Evolutionary conservation across 768 basidiomycete genomes (phyloP).

Genomic region (Termitomyces sp.): DNA sequence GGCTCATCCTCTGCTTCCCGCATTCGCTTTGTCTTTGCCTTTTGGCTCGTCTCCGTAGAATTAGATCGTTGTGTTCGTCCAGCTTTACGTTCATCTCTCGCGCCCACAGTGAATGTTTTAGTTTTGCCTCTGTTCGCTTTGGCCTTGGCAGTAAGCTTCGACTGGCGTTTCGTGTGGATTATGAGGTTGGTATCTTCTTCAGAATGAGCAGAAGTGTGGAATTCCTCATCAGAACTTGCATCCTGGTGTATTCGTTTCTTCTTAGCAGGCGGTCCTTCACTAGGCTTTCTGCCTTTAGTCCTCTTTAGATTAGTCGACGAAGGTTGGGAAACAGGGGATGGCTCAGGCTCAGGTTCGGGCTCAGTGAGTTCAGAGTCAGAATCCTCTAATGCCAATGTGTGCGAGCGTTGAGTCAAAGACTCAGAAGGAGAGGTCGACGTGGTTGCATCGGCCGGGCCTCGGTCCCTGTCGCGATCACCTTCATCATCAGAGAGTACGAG

Average conservation of each 20-base stretch:
- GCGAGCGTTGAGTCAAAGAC: constrained; percentile 1
- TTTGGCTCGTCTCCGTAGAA: constrained; percentile 13
- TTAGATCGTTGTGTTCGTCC: constrained; percentile 36
- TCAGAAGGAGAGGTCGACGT: constrained; percentile 3
- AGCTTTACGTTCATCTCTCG: constrained; percentile 25
- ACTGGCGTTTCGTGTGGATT: constrained; percentile 5
- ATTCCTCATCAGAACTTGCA: constrained; percentile 20
- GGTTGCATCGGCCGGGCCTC: not conserved
- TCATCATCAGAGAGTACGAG: constrained; percentile 20
- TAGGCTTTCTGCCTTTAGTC: constrained; percentile 2
- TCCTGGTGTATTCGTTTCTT: constrained; percentile 17
- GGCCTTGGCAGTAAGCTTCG: constrained; percentile 20
- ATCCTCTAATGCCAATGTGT: constrained; percentile 4
- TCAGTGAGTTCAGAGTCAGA: constrained; percentile 8
- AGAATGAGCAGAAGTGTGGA: constrained; percentile 5
- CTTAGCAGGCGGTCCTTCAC: constrained; percentile 9
- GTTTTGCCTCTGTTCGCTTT: constrained; percentile 15
- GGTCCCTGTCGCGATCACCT: constrained; percentile 20
- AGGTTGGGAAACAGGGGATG: not conserved
- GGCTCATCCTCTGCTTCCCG: constrained; percentile 28
- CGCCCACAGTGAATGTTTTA: constrained; percentile 3
- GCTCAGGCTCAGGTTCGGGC: constrained; percentile 4
- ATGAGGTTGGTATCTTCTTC: constrained; percentile 6
- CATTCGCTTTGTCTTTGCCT: constrained; percentile 23
- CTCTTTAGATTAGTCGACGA: constrained; percentile 4